Percentiles rank a stretch among this genome's conserved stretches.
Evolutionary conservation across 805 yeast genomes (phyloP).

Genomic region (Yarrowia bubula): DNA sequence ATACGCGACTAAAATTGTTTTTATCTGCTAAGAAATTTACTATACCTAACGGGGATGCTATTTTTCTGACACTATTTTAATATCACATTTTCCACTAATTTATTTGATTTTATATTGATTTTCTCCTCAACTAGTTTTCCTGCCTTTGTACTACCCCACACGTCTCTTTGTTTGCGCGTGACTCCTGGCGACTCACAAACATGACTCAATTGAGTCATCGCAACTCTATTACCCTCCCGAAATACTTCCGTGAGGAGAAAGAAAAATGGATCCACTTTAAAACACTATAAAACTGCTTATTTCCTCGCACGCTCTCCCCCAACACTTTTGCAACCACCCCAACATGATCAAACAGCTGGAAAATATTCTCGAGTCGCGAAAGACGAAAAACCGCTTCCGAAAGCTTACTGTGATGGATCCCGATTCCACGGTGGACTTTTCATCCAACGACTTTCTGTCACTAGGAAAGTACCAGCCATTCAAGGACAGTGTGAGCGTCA

Average conservation of each 20-base stretch:
- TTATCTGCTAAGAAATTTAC: too few species aligned
- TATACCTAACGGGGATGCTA: too few species aligned
- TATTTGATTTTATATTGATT: too few species aligned
- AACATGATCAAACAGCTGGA: conserved; percentile 15
- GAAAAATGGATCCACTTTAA: background rate
- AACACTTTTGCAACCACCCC: background rate
- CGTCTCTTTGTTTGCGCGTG: too few species aligned
- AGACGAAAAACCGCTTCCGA: conserved; percentile 7
- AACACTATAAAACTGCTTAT: background rate
- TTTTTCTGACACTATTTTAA: too few species aligned
- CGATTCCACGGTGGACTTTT: conserved; percentile 29
- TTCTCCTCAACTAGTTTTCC: too few species aligned
- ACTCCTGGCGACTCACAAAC: background rate
- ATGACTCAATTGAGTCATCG: conserved; percentile 3
- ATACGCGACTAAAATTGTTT: too few species aligned
- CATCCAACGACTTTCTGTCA: conserved; percentile 34
- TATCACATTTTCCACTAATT: too few species aligned
- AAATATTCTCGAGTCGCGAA: conserved; percentile 9
- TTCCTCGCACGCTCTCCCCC: background rate
- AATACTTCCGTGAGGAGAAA: background rate
- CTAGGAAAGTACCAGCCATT: conserved; percentile 23
- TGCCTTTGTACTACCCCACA: too few species aligned
- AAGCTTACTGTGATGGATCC: conserved; percentile 18
- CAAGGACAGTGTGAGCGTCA: conserved; percentile 24
- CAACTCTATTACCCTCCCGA: background rate